Conservation (phyloP, 2,329 filamentous ascomycete species). For the Ophiostoma ulmi region DNA sequence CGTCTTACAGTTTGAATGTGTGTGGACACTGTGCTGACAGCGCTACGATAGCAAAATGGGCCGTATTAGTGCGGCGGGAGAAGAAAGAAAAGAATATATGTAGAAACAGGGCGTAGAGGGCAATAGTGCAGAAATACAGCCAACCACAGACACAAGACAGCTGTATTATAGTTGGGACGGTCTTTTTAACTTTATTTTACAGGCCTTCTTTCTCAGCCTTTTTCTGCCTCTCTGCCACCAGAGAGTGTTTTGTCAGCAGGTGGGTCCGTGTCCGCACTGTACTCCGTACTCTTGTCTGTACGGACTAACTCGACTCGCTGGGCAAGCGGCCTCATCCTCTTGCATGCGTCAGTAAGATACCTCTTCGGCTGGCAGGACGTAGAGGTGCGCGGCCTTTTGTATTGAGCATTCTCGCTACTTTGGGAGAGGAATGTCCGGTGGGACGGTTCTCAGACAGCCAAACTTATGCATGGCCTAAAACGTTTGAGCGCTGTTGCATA, state of each 20-base stretch:
- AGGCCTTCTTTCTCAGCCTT: not conserved
- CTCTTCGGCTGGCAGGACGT: not conserved
- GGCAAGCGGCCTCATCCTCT: conserved; percentile 4
- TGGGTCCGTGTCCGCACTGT: not conserved
- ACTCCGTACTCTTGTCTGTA: not conserved
- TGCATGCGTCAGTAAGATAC: not conserved
- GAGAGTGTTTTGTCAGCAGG: not conserved
- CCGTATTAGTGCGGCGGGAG: conserved; percentile 8
- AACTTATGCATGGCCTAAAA: not conserved
- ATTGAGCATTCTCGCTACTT: not conserved
- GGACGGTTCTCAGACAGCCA: not conserved
- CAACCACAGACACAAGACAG: not conserved
- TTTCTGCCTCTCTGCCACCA: not conserved
- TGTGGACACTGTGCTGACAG: not conserved
- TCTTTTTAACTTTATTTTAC: not conserved
- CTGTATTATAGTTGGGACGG: not conserved
- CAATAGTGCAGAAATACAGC: not conserved
- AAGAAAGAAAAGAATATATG: conserved; percentile 4
- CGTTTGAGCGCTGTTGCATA: not conserved
- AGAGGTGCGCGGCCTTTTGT: not conserved
- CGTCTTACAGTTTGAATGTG: not conserved
- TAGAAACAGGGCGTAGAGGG: not conserved
- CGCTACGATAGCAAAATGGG: not conserved
- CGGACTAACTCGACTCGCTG: too few relatives aligned
- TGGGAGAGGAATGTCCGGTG: not conserved